Evolutionary conservation across 129 eudicot species (phyloP).

Genomic region (Flaveria sonorensis): DNA sequence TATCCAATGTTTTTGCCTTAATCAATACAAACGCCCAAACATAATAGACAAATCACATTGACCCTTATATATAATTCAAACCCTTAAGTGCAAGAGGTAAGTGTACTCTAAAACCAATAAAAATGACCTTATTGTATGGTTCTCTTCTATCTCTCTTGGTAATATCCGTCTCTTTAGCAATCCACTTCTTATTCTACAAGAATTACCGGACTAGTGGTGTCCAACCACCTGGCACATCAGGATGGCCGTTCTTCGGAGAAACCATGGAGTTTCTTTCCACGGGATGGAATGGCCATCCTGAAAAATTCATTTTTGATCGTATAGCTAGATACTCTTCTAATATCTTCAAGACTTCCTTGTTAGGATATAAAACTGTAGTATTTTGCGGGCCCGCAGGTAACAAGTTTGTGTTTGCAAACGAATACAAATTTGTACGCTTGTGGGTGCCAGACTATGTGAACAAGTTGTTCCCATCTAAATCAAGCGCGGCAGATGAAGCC

Average conservation of each 20-base stretch:
- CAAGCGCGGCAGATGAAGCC: slow-evolving; percentile 36
- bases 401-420: slow-evolving; percentile 51
- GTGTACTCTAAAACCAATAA: background rate
- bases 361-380: slow-evolving; percentile 36
- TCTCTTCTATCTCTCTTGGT: slow-evolving; percentile 29
- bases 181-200: slow-evolving; percentile 15
- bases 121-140: slow-evolving; percentile 28
- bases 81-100: background rate
- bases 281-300: slow-evolving; percentile 42
- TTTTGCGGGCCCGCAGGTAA: slow-evolving; percentile 45
- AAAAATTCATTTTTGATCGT: slow-evolving; percentile 37
- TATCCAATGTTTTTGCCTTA: slow-evolving; percentile 19
- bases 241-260: slow-evolving; percentile 51
- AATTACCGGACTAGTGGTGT: background rate
- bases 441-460: slow-evolving; percentile 42
- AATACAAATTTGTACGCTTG: slow-evolving; percentile 36
- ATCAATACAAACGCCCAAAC: slow-evolving; percentile 23
- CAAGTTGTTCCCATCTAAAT: slow-evolving; percentile 36
- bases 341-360: slow-evolving; percentile 39
- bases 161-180: slow-evolving; percentile 18
- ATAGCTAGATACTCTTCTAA: slow-evolving; percentile 37
- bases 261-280: slow-evolving; percentile 36
- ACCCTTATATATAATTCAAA: slow-evolving; percentile 6
- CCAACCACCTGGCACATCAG: slow-evolving; percentile 42
- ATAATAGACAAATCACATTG: slow-evolving; percentile 24